Conservation (phyloP, 306 rosid species). For the Prunus dulcis region DNA sequence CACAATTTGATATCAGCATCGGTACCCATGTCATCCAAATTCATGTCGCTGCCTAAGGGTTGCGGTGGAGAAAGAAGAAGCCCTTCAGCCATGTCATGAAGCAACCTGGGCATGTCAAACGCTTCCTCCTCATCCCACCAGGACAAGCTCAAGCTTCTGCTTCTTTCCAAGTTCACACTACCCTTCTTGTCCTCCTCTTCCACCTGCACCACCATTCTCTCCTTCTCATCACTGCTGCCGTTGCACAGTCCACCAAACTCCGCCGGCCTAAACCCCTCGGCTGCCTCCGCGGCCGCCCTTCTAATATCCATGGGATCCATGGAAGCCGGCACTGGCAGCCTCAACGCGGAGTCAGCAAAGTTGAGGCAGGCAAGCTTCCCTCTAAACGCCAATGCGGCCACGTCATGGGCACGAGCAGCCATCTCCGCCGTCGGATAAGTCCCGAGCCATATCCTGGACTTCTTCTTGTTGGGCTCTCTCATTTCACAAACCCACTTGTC, state of each 20-base stretch:
- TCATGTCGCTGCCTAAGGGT: background rate
- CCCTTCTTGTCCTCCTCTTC: background rate
- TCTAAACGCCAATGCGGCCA: conserved; percentile 56
- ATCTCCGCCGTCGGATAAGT: conserved; percentile 71
- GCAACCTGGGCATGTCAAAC: conserved; percentile 38
- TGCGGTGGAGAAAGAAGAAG: conserved; percentile 47
- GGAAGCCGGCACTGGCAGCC: conserved; percentile 41
- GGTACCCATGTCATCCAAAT: conserved; percentile 24
- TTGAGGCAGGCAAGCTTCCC: conserved; percentile 72
- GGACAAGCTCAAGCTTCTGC: background rate
- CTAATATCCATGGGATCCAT: conserved; percentile 46
- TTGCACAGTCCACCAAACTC: conserved; percentile 6
- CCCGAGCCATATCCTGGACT: conserved; percentile 73
- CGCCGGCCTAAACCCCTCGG: conserved; percentile 31
- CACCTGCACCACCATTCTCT: background rate
- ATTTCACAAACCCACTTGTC: conserved; percentile 90
- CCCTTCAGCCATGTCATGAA: conserved; percentile 48
- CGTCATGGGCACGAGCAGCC: conserved; percentile 92
- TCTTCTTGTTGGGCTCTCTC: conserved; percentile 59
- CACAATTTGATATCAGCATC: conserved; percentile 10
- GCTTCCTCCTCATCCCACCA: conserved; percentile 31
- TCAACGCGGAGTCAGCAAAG: conserved; percentile 69
- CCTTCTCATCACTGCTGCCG: background rate
- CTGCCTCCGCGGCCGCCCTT: conserved; percentile 57
- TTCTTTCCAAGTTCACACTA: background rate